Base-by-base conservation (phyloP, 257 asterid genomes). In the Jaltomata sinuosa region DNA sequence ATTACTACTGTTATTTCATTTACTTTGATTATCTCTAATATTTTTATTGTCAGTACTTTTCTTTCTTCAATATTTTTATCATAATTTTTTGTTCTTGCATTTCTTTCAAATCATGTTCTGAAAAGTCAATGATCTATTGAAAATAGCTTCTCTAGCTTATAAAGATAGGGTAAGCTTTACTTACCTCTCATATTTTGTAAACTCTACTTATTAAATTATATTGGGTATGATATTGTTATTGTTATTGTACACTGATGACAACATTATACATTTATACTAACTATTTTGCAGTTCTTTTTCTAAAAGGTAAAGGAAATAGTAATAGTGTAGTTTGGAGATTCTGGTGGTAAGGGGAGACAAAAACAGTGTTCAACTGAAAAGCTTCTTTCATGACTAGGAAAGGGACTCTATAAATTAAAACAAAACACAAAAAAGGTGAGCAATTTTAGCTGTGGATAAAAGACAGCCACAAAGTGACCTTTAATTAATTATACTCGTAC, bases 121-220 rank as follows among this genome's bases (percentile, higher is more conserved):
- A 55, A 9, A 55, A 0, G 4, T 21, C 1, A n/a, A 47, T 10
- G 3, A n/a, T 11, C 3, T 59, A 59, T 22, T 0, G 1, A 11
- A 59, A 59, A 22, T 57, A 22, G 1, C 0, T 0, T 25, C 3
- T 2, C 1, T 25, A 61, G 1, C 10, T 27, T 12, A 11, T 0
- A 9, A 57, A 22, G 5, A 11, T 47, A 47, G n/a, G 5, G 2
- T 59, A 11, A 59, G 0, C 11, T 22, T 0, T 22, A 8, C 0
- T 2, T 22, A 59, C 4, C 10, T 16, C 1, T 59, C 1, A 11
- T 9, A 2, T 47, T 47, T 47, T 47, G 11, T 16, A 11, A 11
- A 1, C 4, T 47, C 4, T 2, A 11, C 3, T 47, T 11, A 47
- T 47, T 11, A 47, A 11, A 47, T 11, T 47, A 11, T 47, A 1